Conservation (phyloP, 1,139 yeast species). For the Blastobotrys arbuscula region DNA sequence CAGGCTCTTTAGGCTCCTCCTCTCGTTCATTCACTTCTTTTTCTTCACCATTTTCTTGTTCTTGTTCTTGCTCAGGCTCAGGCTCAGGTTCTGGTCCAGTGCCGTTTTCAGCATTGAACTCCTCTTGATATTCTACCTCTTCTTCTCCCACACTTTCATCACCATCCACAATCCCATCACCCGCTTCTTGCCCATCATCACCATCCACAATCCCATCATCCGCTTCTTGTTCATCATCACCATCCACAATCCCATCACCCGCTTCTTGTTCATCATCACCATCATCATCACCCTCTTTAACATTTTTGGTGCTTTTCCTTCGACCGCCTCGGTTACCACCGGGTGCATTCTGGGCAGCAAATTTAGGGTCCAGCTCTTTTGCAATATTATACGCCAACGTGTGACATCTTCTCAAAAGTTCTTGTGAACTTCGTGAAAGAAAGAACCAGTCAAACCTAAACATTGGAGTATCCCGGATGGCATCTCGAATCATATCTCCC, state of each 20-base stretch:
- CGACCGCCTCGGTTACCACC: constrained; percentile 3
- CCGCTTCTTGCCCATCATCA: background rate
- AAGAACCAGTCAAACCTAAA: constrained; percentile 90
- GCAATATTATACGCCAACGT: constrained; percentile 74
- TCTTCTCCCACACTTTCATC: constrained; percentile 15
- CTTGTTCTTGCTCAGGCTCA: constrained; percentile 8
- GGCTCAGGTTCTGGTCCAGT: constrained; percentile 13
- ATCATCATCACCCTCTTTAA: background rate
- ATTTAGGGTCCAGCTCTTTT: constrained; percentile 56
- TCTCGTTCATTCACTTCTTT: too few relatives aligned
- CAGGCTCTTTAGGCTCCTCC: background rate
- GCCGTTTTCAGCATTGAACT: constrained; percentile 7
- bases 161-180: background rate
- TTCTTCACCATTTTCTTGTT: constrained; percentile 1
- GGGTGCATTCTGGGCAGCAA: constrained; percentile 1
- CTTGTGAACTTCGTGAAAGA: constrained; percentile 77
- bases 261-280: background rate
- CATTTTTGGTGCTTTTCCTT: background rate
- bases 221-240: background rate
- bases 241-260: constrained; percentile 4
- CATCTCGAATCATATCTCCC: constrained; percentile 71
- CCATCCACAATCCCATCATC: background rate
- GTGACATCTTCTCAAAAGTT: constrained; percentile 72
- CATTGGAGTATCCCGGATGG: constrained; percentile 62
- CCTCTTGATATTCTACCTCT: constrained; percentile 3